These are phyloP conservation scores for Apiospora rasikravindrae DNA, from an alignment of 2,329 filamentous ascomycete species.

Conservation along the genomic window DNA sequence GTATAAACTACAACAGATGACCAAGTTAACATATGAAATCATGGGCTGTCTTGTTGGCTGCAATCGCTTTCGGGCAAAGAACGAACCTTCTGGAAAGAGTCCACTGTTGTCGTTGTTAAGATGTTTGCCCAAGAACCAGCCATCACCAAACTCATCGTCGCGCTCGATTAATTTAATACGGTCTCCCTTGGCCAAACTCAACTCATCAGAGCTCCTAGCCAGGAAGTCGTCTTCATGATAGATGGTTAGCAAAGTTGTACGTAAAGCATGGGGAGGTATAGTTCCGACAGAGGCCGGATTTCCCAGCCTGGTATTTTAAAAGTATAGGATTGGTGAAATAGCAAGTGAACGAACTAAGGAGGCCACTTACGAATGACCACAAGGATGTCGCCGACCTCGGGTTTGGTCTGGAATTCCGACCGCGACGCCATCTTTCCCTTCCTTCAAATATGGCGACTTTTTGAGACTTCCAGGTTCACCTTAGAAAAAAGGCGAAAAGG, in stretches of 20 bases:
- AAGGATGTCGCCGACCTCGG: conserved; percentile 69
- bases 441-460: neutral
- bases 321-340: neutral
- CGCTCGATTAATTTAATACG: conserved; percentile 83
- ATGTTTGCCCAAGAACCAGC: conserved; percentile 82
- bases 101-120: conserved; percentile 75
- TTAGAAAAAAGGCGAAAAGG: neutral
- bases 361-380: conserved; percentile 72
- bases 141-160: conserved; percentile 88
- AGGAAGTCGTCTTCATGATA: conserved; percentile 78
- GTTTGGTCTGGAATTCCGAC: conserved; percentile 48
- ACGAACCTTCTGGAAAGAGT: conserved; percentile 81
- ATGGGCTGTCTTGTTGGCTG: conserved; percentile 1
- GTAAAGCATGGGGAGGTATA: neutral
- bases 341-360: neutral
- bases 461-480: neutral
- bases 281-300: neutral
- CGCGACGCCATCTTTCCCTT: conserved; percentile 17
- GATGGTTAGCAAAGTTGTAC: neutral
- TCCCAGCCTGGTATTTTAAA: neutral
- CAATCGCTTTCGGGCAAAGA: conserved; percentile 19
- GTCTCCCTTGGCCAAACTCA: conserved; percentile 85
- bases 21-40: neutral
- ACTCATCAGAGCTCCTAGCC: conserved; percentile 89
- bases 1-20: conserved; percentile 60